These are phyloP conservation scores for Sesbania bispinosa DNA, from an alignment of 306 rosid genomes.

Conservation along the genomic window DNA sequence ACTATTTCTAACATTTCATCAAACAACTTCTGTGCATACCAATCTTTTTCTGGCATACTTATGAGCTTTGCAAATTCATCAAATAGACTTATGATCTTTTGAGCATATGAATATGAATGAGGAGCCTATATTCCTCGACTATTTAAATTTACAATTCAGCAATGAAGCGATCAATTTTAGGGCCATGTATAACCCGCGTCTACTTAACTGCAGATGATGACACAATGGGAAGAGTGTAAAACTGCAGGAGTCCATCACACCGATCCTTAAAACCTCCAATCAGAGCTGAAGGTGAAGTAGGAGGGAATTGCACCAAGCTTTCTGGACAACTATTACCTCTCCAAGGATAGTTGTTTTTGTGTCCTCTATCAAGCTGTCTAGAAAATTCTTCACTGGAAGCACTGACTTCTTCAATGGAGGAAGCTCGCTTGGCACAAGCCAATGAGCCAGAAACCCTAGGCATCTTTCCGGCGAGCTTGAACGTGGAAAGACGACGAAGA, in stretches of 20 bases:
- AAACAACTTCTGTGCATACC: no score
- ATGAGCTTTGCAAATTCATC: no score
- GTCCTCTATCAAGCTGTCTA: conserved; percentile 78
- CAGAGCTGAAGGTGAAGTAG: conserved; percentile 86
- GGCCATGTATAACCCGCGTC: conserved; percentile 62
- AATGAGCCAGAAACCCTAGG: conserved; percentile 79
- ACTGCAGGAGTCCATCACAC: conserved; percentile 95
- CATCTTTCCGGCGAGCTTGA: conserved; percentile 72
- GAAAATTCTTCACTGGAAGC: conserved; percentile 70
- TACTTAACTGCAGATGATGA: conserved; percentile 72
- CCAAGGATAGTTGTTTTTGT: conserved; percentile 85
- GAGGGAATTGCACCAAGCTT: conserved; percentile 97
- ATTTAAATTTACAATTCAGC: conserved; percentile 45
- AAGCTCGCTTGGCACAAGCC: conserved; percentile 78
- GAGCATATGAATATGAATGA: no score
- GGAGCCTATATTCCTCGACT: conserved; percentile 61
- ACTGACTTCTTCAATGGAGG: conserved; percentile 57
- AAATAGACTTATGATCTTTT: no score
- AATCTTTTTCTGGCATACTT: no score
- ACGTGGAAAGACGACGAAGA: conserved; percentile 90
- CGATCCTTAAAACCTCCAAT: conserved; percentile 96
- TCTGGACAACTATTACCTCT: conserved; percentile 97
- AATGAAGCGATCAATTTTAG: conserved; percentile 69
- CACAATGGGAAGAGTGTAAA: conserved; percentile 70
- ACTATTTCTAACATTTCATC: no score